Conservation (phyloP, 1,284 basidiomycete genomes). For the Apiotrichum laibachii region DNA sequence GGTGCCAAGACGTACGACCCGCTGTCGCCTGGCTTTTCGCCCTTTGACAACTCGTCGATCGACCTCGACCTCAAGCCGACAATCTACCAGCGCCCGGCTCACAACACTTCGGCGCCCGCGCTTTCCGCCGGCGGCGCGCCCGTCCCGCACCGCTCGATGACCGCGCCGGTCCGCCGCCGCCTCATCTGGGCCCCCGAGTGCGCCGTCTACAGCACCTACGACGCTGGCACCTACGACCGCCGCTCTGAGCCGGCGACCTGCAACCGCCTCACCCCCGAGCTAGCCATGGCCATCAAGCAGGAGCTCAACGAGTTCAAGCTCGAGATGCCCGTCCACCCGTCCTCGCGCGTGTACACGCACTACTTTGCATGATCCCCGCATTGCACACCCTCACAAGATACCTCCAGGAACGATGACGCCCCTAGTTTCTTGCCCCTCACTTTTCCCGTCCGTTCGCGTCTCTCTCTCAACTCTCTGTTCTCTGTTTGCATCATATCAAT, state of each 20-base stretch:
- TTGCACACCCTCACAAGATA: slow-evolving; percentile 3
- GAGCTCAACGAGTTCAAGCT: slow-evolving; percentile 95
- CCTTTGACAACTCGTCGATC: slow-evolving; percentile 36
- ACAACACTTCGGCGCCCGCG: slow-evolving; percentile 71
- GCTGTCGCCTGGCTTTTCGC: slow-evolving; percentile 61
- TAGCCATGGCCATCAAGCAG: slow-evolving; percentile 95
- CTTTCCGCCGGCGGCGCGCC: slow-evolving; percentile 61
- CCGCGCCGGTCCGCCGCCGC: slow-evolving; percentile 56
- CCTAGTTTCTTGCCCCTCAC: too few relatives aligned
- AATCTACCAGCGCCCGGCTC: slow-evolving; percentile 28
- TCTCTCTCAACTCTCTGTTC: neutral
- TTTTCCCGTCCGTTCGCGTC: neutral
- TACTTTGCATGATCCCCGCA: slow-evolving; percentile 56
- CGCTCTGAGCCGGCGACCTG: slow-evolving; percentile 94
- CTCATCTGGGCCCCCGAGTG: slow-evolving; percentile 86
- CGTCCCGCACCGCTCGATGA: slow-evolving; percentile 30
- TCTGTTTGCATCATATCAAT: neutral
- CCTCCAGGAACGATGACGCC: too few relatives aligned
- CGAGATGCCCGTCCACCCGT: slow-evolving; percentile 95
- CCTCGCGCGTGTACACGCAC: slow-evolving; percentile 74
- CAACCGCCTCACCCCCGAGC: slow-evolving; percentile 87
- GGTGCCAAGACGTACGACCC: slow-evolving; percentile 44
- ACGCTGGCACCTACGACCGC: slow-evolving; percentile 83
- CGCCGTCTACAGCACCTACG: slow-evolving; percentile 94
- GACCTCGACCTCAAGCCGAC: slow-evolving; percentile 19